Evolutionary conservation across 768 basidiomycete genomes (phyloP), one percentile per base, ranked within the genome.

Genomic region (Termitomyces sp.): DNA sequence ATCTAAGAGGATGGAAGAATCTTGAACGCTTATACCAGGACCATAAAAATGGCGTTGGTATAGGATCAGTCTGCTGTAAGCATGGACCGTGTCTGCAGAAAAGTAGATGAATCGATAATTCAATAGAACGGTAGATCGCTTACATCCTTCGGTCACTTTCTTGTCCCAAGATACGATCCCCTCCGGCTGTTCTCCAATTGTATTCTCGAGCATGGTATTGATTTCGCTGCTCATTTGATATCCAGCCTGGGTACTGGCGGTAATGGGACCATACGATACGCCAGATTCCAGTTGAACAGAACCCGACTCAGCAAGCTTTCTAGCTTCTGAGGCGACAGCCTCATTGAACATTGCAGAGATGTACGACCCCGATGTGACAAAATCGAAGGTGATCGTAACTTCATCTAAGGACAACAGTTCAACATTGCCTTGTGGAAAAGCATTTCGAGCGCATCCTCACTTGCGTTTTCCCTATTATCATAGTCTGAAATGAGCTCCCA

Each of bases 191-290:
- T 43, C 29, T 7, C 25, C 31, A 17, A 25, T 12, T 12, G 54
- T 55, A n/a, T 55, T 40, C 17, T 32, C 15, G 20, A 55, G 54
- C 40, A 55, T 43, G 3, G 4, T 55, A 11, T 31, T 31, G 54
- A 55, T 17, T 43, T 53, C 52, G 14, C 7, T 29, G 37, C 52
- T 60, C 17, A 36, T 36, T 46, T 20, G 29, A 14, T 45, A 38
- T 37, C 52, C 59, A 7, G 4, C 36, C 37, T 31, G 6, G 7
- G 52, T 12, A n/a, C 20, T 57, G 34, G 48, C 55, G 20, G 48
- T 51, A 34, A 52, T 34, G 6, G 60, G 60, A 5, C 60, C 56
- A 46, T 61, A 61, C n/a, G 60, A 61, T 17, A 48, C 56, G 11
- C 51, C 51, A 52, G 12, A 37, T 38, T 52, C 36, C 3, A 61